Conservation (phyloP, 768 basidiomycete species). For the Naematelia encephala region DNA sequence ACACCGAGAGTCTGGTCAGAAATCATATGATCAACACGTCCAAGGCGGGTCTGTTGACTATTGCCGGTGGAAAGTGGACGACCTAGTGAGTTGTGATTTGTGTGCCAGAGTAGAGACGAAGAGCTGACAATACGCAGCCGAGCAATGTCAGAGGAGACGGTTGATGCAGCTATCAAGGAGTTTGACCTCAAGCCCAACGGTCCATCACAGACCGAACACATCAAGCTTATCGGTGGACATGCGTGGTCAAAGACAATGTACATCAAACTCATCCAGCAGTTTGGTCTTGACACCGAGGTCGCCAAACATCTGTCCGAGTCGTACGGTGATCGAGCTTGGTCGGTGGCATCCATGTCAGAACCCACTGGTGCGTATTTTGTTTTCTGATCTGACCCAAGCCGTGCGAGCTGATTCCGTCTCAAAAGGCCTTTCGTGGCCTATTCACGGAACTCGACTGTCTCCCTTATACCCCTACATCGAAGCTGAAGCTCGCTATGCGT, state of each 20-base stretch:
- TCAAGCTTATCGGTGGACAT: slow-evolving; percentile 85
- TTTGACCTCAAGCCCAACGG: slow-evolving; percentile 64
- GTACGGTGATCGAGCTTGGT: slow-evolving; percentile 97
- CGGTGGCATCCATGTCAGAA: slow-evolving; percentile 74
- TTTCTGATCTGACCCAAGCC: no score
- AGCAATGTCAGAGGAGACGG: slow-evolving; percentile 92
- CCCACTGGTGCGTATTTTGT: slow-evolving; percentile 58
- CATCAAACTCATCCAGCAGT: slow-evolving; percentile 88
- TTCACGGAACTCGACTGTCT: slow-evolving; percentile 72
- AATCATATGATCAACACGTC: slow-evolving; percentile 88
- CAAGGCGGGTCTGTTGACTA: slow-evolving; percentile 78
- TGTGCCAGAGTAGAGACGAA: neutral
- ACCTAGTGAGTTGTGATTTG: slow-evolving; percentile 63
- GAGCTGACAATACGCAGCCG: slow-evolving; percentile 22
- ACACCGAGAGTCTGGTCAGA: slow-evolving; percentile 82
- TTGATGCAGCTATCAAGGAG: slow-evolving; percentile 76
- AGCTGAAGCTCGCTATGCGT: slow-evolving; percentile 86
- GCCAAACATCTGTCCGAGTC: slow-evolving; percentile 89
- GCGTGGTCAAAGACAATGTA: slow-evolving; percentile 97
- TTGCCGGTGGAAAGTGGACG: slow-evolving; percentile 98
- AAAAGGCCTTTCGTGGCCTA: slow-evolving; percentile 69
- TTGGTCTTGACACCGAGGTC: slow-evolving; percentile 84
- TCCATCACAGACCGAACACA: slow-evolving; percentile 71
- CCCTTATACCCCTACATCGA: slow-evolving; percentile 82
- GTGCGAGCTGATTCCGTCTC: neutral